Evolutionary conservation across 495 filamentous ascomycete species (phyloP).

Genomic region (Penicillium chermesinum): DNA sequence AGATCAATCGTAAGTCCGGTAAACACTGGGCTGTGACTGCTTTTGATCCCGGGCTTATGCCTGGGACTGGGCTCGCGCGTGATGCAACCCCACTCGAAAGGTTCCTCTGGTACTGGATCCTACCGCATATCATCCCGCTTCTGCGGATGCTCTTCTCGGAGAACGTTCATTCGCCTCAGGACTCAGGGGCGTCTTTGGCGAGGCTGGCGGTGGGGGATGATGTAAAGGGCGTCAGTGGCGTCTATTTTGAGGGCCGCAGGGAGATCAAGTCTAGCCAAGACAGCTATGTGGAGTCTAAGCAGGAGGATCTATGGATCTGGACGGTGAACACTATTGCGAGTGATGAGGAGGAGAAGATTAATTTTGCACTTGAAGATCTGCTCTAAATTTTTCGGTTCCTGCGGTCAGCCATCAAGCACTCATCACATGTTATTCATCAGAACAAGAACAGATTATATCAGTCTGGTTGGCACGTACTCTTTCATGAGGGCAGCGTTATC

Average conservation of each 20-base stretch:
- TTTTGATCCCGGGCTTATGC: slow-evolving; percentile 45
- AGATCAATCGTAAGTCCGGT: slow-evolving; percentile 10
- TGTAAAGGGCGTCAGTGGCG: slow-evolving; percentile 25
- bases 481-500: too few relatives aligned
- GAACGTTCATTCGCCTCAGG: slow-evolving; percentile 33
- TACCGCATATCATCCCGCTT: slow-evolving; percentile 32
- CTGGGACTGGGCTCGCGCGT: slow-evolving; percentile 39
- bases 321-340: slow-evolving; percentile 38
- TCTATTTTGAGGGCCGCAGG: slow-evolving; percentile 36
- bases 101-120: slow-evolving; percentile 27
- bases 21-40: slow-evolving; percentile 30
- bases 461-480: too few relatives aligned
- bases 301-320: slow-evolving; percentile 47
- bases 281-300: slow-evolving; percentile 37
- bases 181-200: slow-evolving; percentile 35
- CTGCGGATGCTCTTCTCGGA: slow-evolving; percentile 21
- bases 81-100: slow-evolving; percentile 7
- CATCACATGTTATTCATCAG: too few relatives aligned
- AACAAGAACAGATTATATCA: too few relatives aligned
- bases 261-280: slow-evolving; percentile 30
- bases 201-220: slow-evolving; percentile 25
- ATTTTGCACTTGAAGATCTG: slow-evolving; percentile 16
- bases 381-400: background rate
- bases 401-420: background rate
- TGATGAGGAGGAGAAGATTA: slow-evolving; percentile 24